These are phyloP conservation scores for Cercophora scortea DNA, from an alignment of 495 filamentous ascomycete genomes.

Conservation along the genomic window DNA sequence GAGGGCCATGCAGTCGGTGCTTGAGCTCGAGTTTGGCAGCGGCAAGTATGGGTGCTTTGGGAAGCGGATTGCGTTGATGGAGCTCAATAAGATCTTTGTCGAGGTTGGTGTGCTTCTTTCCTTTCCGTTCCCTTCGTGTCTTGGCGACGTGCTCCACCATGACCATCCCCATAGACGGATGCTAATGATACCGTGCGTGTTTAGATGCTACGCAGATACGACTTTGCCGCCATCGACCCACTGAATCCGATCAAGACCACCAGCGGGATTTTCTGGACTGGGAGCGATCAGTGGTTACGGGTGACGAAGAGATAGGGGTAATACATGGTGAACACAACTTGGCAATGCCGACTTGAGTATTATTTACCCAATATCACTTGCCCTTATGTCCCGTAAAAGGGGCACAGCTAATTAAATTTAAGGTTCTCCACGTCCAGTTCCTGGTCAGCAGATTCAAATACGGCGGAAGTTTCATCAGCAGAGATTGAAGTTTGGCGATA, in stretches of 20 bases:
- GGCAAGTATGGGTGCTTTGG: slow-evolving; percentile 36
- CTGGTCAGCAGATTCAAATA: too few species aligned
- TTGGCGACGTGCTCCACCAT: too few species aligned
- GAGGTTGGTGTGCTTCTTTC: slow-evolving; percentile 32
- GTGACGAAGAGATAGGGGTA: slow-evolving; percentile 4
- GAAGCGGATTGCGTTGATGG: slow-evolving; percentile 28
- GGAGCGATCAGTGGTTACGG: slow-evolving; percentile 4
- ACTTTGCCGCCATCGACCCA: slow-evolving; percentile 37
- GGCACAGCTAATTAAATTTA: too few species aligned
- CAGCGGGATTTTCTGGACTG: slow-evolving; percentile 7
- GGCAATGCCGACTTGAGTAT: too few species aligned
- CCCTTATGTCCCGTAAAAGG: too few species aligned
- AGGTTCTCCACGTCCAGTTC: too few species aligned
- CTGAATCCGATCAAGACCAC: slow-evolving; percentile 23
- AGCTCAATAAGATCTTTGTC: slow-evolving; percentile 45
- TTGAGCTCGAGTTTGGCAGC: slow-evolving; percentile 25
- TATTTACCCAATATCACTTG: too few species aligned
- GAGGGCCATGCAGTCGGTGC: slow-evolving; percentile 21
- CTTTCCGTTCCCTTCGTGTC: not conserved
- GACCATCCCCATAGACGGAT: not conserved
- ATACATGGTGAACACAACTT: too few species aligned
- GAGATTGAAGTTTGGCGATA: too few species aligned
- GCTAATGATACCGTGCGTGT: not conserved
- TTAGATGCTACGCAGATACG: not conserved
- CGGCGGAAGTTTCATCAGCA: too few species aligned